These are phyloP conservation scores for Trichoderma polysporum DNA, from an alignment of 2,329 filamentous ascomycete genomes.

Conservation along the genomic window DNA sequence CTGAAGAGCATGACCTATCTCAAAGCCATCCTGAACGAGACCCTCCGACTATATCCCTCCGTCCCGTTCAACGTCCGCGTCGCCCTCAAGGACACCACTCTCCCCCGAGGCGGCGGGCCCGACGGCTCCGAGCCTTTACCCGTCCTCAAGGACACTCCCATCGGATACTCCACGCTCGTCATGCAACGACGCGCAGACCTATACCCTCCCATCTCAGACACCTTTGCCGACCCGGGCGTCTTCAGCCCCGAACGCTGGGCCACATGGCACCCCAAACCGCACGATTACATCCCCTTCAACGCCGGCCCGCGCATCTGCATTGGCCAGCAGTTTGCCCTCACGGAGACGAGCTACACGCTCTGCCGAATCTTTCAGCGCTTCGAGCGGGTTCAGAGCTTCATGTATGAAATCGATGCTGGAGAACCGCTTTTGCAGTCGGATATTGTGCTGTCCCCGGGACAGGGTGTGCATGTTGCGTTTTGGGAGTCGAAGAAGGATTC, in stretches of 20 bases:
- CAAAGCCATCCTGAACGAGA: conserved; percentile 71
- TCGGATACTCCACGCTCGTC: conserved; percentile 65
- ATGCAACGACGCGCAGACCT: conserved; percentile 72
- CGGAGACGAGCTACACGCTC: conserved; percentile 72
- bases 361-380: conserved; percentile 72
- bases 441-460: conserved; percentile 58
- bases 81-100: conserved; percentile 69
- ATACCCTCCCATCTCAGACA: conserved; percentile 51
- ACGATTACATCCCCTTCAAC: conserved; percentile 74
- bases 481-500: conserved; percentile 43
- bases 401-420: conserved; percentile 55
- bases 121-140: conserved; percentile 62
- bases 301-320: conserved; percentile 72
- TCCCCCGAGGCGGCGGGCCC: conserved; percentile 69
- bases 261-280: conserved; percentile 60
- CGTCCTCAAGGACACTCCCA: conserved; percentile 63
- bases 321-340: conserved; percentile 77
- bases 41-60: conserved; percentile 71
- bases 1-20: conserved; percentile 88
- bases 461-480: conserved; percentile 59
- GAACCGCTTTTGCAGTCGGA: conserved; percentile 56
- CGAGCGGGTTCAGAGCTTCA: conserved; percentile 59
- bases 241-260: conserved; percentile 69
- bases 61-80: conserved; percentile 79
- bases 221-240: conserved; percentile 44